Percentiles rank a stretch among this genome's conserved stretches.
Evolutionary conservation across 768 basidiomycete genomes (phyloP).

Genomic region (Lactarius sanguifluus): DNA sequence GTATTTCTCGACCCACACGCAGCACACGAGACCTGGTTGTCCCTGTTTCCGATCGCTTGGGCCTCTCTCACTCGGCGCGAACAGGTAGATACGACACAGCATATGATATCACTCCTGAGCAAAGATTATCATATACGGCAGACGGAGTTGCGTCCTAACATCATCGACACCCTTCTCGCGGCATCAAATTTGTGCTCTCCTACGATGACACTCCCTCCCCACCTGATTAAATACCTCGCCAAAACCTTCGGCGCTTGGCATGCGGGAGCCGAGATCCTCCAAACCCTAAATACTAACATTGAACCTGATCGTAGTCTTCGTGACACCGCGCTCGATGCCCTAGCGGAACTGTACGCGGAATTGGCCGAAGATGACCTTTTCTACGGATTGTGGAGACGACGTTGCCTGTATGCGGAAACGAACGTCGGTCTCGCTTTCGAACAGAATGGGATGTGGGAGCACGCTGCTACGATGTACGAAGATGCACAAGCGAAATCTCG

Average conservation of each 20-base stretch:
- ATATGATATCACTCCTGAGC: constrained; percentile 86
- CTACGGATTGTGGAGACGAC: constrained; percentile 92
- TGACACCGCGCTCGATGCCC: constrained; percentile 84
- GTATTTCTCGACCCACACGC: constrained; percentile 74
- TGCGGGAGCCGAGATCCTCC: constrained; percentile 81
- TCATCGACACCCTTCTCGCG: constrained; percentile 85
- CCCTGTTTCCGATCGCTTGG: constrained; percentile 86
- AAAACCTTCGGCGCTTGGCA: constrained; percentile 99
- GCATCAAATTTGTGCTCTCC: constrained; percentile 86
- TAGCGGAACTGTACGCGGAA: constrained; percentile 95
- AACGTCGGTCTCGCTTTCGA: constrained; percentile 87
- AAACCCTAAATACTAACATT: constrained; percentile 69
- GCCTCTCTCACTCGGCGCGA: constrained; percentile 80
- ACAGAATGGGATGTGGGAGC: constrained; percentile 96
- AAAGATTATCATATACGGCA: constrained; percentile 94
- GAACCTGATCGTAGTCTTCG: constrained; percentile 79
- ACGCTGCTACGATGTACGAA: constrained; percentile 87
- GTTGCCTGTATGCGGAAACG: constrained; percentile 86
- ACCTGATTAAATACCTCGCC: constrained; percentile 92
- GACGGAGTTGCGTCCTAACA: constrained; percentile 84
- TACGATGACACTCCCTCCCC: constrained; percentile 86
- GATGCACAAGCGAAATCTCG: constrained; percentile 83
- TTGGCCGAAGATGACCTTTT: constrained; percentile 96
- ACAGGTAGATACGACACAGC: constrained; percentile 84
- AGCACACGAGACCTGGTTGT: constrained; percentile 84